phyloP scores from a whole-genome alignment of 495 filamentous ascomycete genomes.

The Trichoderma erinaceum region DNA sequence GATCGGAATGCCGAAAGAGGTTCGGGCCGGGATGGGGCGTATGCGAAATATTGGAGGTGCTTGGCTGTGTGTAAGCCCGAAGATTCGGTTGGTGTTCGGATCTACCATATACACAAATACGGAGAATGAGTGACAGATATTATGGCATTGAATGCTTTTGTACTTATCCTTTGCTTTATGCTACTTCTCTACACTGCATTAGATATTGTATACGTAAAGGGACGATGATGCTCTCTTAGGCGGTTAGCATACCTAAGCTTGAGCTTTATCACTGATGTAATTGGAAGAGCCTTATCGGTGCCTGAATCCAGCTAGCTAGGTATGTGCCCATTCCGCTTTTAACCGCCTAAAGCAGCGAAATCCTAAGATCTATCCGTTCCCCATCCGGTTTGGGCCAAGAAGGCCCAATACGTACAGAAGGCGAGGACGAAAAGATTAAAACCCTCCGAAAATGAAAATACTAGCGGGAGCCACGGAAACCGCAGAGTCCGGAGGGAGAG shows the following conservation, averaged over 20 bases:
- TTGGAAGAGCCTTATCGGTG: too few relatives aligned
- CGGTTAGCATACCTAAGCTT: too few relatives aligned
- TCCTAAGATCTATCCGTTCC: background rate
- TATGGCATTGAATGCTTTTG: background rate
- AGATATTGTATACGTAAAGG: too few relatives aligned
- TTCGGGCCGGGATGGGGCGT: constrained; percentile 7
- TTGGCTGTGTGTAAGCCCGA: background rate
- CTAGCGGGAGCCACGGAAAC: background rate
- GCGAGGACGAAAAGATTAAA: background rate
- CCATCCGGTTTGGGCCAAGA: background rate
- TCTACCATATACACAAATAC: background rate
- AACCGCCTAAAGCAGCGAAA: too few relatives aligned
- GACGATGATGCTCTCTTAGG: too few relatives aligned
- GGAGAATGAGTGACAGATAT: background rate
- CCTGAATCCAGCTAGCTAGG: too few relatives aligned
- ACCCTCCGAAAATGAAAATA: background rate
- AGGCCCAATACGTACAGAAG: background rate
- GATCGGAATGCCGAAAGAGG: constrained; percentile 6
- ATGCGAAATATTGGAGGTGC: background rate
- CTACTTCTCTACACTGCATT: too few relatives aligned
- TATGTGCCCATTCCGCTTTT: too few relatives aligned
- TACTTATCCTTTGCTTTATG: too few relatives aligned
- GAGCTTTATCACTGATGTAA: too few relatives aligned
- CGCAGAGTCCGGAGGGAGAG: background rate
- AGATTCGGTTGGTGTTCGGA: background rate